These are phyloP conservation scores for Globomyces sp. DNA, from an alignment of 371 early-diverging fungal genomes.

Conservation along the genomic window DNA sequence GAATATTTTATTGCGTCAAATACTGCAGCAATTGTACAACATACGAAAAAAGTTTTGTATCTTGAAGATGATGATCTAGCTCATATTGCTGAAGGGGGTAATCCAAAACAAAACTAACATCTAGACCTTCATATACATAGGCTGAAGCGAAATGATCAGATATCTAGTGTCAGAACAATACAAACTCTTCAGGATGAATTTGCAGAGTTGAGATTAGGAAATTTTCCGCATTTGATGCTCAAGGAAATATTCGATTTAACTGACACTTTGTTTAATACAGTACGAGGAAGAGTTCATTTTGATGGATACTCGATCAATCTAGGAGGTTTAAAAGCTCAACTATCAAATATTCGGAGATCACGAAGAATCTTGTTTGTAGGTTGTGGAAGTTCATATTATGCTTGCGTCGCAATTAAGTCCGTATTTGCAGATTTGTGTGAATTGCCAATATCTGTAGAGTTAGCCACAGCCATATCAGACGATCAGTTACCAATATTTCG, in stretches of 20 bases:
- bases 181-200: slow-evolving; percentile 97
- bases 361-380: slow-evolving; percentile 98
- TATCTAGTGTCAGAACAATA: slow-evolving; percentile 89
- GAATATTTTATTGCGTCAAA: slow-evolving; percentile 99
- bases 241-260: slow-evolving; percentile 99
- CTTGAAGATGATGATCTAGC: slow-evolving; percentile 99
- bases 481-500: slow-evolving; percentile 95
- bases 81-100: slow-evolving; percentile 80
- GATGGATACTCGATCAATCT: slow-evolving; percentile 84
- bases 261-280: slow-evolving; percentile 99
- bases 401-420: slow-evolving; percentile 89
- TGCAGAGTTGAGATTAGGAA: slow-evolving; percentile 87
- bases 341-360: slow-evolving; percentile 93
- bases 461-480: slow-evolving; percentile 97
- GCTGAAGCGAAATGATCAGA: slow-evolving; percentile 86
- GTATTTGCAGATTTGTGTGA: slow-evolving; percentile 98
- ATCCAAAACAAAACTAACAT: too few relatives aligned
- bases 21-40: slow-evolving; percentile 98
- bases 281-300: slow-evolving; percentile 99
- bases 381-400: slow-evolving; percentile 98
- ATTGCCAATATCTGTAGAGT: slow-evolving; percentile 92
- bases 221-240: slow-evolving; percentile 98
- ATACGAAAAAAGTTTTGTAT: slow-evolving; percentile 98
- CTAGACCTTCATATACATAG: slow-evolving; percentile 95
- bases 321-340: slow-evolving; percentile 92